Evolutionary conservation across 306 rosid species (phyloP), one percentile per base, ranked within the genome.

Genomic region (Oemleria cerasiformis): DNA sequence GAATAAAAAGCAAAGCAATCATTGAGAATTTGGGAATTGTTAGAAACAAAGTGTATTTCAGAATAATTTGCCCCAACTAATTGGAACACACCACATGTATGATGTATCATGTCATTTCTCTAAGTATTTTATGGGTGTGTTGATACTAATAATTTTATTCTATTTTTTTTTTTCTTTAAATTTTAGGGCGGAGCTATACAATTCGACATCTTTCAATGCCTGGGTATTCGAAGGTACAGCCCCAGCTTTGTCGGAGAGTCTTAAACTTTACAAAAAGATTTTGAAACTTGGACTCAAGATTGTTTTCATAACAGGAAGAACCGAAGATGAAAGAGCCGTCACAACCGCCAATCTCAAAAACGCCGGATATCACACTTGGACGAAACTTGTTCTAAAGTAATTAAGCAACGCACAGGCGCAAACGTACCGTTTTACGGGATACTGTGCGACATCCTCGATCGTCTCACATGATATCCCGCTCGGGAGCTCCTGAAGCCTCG

Each of bases 241-340:
- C 67, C 87, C 83, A 9, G 82, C 86, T 47, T 67, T 89, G 54
- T 92, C 96, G 0, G 92, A 83, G 79, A 73, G 75, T 45, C 75
- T 65, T 2, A 48, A 58, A 44, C 80, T 89, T 5, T 89, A 89
- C 82, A 21, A 68, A 0, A 77, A 77, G 38, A 34, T 87, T 20
- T 1, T 83, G 36, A 17, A 38, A 5, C 76, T 83, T 23, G 84
- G 82, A n/a, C 45, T 89, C 63, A 89, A 82, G 69, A 8, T 81
- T 9, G 90, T 65, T 0, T 85, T 89, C 80, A 1, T 89, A 7
- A 79, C 96, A 0, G 88, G 87, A 50, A 87, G 92, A 75, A 0
- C 62, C 19, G 74, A 56, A 16, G 7, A 11, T 4, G 76, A 65
- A 19, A 71, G 39, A 44, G 4, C 14, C 0, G 44, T 43, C 0